A percentile compares a stretch with the other conserved stretches of the same genome.
These are phyloP conservation scores for Rhynchosporium secalis DNA, from an alignment of 2,329 filamentous ascomycete genomes.

Conservation along the genomic window DNA sequence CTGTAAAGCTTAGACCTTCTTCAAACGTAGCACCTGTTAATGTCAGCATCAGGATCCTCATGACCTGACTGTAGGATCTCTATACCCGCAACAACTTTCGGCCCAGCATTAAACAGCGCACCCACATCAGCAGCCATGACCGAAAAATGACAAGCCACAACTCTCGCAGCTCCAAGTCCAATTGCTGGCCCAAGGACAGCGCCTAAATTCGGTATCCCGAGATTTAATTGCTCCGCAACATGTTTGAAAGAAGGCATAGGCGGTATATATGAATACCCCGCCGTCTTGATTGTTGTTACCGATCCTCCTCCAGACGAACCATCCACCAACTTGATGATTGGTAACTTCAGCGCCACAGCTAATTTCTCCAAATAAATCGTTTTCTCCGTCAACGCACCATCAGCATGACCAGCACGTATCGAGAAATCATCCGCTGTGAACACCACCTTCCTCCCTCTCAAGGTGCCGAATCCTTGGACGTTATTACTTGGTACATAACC, in stretches of 20 bases:
- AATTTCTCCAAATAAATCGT: conserved; percentile 64
- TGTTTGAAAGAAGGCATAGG: conserved; percentile 54
- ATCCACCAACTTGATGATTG: conserved; percentile 64
- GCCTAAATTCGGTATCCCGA: conserved; percentile 64
- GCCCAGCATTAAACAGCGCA: conserved; percentile 62
- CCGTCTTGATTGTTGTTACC: conserved; percentile 57
- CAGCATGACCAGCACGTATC: conserved; percentile 63
- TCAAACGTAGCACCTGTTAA: conserved; percentile 58
- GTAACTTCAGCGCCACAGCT: conserved; percentile 55
- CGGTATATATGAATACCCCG: conserved; percentile 61
- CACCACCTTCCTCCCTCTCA: conserved; percentile 55
- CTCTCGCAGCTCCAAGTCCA: conserved; percentile 61
- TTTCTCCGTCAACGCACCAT: conserved; percentile 58
- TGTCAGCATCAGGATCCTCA: neutral
- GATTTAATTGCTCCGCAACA: conserved; percentile 58
- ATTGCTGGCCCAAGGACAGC: conserved; percentile 64
- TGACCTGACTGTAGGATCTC: neutral
- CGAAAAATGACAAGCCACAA: conserved; percentile 62
- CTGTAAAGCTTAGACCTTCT: conserved; percentile 58
- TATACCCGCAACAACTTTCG: conserved; percentile 56
- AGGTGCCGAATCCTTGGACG: conserved; percentile 57
- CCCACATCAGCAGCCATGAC: conserved; percentile 66
- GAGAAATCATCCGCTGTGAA: conserved; percentile 66
- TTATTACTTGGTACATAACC: conserved; percentile 62
- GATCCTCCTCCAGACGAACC: conserved; percentile 63